These are phyloP conservation scores for Gomphus bonarii DNA, from an alignment of 1,284 basidiomycete species.

Conservation along the genomic window DNA sequence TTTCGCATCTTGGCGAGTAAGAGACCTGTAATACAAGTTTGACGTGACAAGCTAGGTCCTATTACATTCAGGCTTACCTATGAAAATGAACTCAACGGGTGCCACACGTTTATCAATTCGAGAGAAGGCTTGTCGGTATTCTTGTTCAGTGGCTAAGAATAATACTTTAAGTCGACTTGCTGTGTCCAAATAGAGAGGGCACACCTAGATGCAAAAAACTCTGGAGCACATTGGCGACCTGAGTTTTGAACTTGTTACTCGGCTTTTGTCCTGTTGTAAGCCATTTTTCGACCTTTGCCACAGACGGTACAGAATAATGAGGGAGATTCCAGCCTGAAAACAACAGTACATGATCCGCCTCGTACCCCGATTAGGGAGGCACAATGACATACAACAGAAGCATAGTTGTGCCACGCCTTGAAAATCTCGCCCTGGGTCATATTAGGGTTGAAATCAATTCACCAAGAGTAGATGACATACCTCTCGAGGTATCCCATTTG, in stretches of 20 bases:
- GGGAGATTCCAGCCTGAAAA: constrained; percentile 8
- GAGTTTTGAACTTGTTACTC: neutral
- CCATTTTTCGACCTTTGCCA: constrained; percentile 8
- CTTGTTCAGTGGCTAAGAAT: neutral
- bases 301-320: neutral
- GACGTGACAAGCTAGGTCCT: neutral
- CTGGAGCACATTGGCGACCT: neutral
- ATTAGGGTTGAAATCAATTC: neutral
- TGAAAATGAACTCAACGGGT: constrained; percentile 11
- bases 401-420: constrained; percentile 4
- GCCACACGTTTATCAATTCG: constrained; percentile 9
- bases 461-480: neutral
- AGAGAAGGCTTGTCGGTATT: neutral
- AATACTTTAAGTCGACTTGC: neutral
- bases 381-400: neutral
- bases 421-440: constrained; percentile 4
- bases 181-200: neutral
- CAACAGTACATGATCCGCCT: neutral
- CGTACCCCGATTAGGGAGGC: neutral
- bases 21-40: constrained; percentile 1
- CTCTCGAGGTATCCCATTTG: constrained; percentile 4
- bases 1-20: constrained; percentile 12
- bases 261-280: neutral
- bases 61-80: neutral
- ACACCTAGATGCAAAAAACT: constrained; percentile 5